Percentiles rank a stretch among this genome's conserved stretches.
Conservation (phyloP, 805 yeast species). For the Pichia pseudocactophila region DNA sequence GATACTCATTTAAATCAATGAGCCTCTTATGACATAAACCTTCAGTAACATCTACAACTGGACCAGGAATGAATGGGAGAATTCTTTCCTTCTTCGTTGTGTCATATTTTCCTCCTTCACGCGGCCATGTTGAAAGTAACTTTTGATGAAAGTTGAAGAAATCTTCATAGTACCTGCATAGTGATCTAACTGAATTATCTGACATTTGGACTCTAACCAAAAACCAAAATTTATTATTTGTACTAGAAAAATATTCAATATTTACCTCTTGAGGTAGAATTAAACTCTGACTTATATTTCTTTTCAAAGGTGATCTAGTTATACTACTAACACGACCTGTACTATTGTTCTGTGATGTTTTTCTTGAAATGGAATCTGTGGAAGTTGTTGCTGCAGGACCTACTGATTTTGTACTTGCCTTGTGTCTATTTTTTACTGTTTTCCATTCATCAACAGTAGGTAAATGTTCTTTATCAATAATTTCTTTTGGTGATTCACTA, state of each 20-base stretch:
- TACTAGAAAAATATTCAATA: slow-evolving; percentile 72
- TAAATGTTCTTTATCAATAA: slow-evolving; percentile 53
- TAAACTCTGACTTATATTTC: slow-evolving; percentile 3
- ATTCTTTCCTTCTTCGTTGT: slow-evolving; percentile 73
- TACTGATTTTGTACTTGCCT: slow-evolving; percentile 63
- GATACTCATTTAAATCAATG: slow-evolving; percentile 44
- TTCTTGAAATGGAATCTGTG: slow-evolving; percentile 7
- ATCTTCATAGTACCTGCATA: slow-evolving; percentile 90
- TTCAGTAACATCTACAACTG: slow-evolving; percentile 84
- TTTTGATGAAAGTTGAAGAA: slow-evolving; percentile 89
- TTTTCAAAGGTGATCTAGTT: slow-evolving; percentile 1
- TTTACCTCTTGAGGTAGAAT: slow-evolving; percentile 48
- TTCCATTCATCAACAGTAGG: slow-evolving; percentile 98
- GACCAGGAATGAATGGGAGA: slow-evolving; percentile 94
- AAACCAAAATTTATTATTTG: slow-evolving; percentile 86
- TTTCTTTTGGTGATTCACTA: slow-evolving; percentile 38
- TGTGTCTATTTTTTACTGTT: slow-evolving; percentile 78
- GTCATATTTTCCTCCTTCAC: slow-evolving; percentile 77
- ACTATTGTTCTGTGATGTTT: slow-evolving; percentile 8
- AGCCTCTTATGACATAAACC: slow-evolving; percentile 45
- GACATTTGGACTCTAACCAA: slow-evolving; percentile 58
- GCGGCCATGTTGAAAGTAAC: slow-evolving; percentile 75
- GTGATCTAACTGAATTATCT: slow-evolving; percentile 57
- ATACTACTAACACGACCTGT: slow-evolving; percentile 2
- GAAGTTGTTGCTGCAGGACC: slow-evolving; percentile 11